Evolutionary conservation across 2,329 filamentous ascomycete species (phyloP), one percentile per base, ranked within the genome.

Genomic region (Cyphellophora europaea): DNA sequence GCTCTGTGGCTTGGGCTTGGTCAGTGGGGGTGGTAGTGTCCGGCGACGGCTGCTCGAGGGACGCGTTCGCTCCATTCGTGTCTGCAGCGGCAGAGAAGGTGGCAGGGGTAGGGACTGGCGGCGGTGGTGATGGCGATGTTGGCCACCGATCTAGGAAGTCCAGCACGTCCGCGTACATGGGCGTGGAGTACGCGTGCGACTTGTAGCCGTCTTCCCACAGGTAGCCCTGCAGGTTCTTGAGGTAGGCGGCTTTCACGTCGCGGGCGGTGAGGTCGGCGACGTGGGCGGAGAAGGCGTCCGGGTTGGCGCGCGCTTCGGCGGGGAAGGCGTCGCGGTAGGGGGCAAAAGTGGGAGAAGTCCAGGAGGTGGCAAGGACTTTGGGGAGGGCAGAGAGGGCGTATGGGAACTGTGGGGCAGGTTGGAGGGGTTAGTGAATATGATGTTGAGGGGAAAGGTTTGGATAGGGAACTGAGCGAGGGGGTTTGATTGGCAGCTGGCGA

Each of bases 201-300:
- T 41, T 27, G 37, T 44, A 46, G 15, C 43, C 43, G 6, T 41
- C 33, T 19, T 46, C 35, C 43, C 43, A 46, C 10, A 46, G 42
- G 30, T 46, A 46, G 21, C 43, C 42, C 41, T 45, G 42, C 19
- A 43, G 19, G 27, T 47, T 41, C 25, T 47, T 47, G 16, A 45
- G 31, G 34, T 43, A 45, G 10, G 42, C 44, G 12, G 43, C 36
- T 34, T 45, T 45, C n/a, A 45, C 42, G 17, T 46, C 42, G 17
- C 41, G 18, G 19, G 29, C 30, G 10, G 41, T 46, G 5, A 46
- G 33, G 27, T 46, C 43, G 16, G 36, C 37, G 16, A 44, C 41
- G 27, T 46, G 43, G 3, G 34, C 36, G 18, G 40, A 35, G 8
- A 46, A 37, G 11, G 32, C 39, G 21, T 36, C 41, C 2, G 41